phyloP scores from a whole-genome alignment of 176 grass and related monocot species.

The Poa pratensis region DNA sequence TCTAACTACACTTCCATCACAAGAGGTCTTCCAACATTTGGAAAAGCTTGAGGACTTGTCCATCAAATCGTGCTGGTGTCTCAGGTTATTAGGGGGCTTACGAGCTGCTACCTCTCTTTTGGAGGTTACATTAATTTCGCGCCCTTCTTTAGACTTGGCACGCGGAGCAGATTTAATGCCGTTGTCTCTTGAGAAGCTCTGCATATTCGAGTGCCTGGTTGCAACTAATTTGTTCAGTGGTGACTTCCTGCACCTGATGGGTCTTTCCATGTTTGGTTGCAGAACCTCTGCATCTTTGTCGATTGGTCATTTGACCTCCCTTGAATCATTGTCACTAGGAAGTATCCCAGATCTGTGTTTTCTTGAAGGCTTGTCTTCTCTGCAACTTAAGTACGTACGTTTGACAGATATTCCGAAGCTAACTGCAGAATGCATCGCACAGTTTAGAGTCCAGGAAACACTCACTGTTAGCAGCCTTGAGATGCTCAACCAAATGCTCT shows the following conservation, averaged over 20 bases:
- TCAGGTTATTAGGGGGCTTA: background rate
- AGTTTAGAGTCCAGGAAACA: background rate
- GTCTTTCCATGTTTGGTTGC: too few species aligned
- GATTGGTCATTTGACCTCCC: too few species aligned
- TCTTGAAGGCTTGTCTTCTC: too few species aligned
- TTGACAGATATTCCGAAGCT: background rate
- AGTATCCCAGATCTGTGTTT: too few species aligned
- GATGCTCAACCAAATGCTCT: constrained; percentile 7
- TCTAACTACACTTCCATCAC: constrained; percentile 10
- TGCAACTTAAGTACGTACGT: too few species aligned
- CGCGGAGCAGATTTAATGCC: background rate
- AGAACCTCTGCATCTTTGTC: too few species aligned
- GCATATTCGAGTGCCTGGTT: background rate
- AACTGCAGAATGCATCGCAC: background rate
- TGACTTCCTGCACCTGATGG: too few species aligned
- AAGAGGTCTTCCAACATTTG: background rate
- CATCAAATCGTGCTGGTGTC: background rate
- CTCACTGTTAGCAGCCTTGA: background rate
- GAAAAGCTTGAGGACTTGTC: background rate
- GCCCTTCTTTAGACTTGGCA: background rate
- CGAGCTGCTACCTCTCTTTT: background rate
- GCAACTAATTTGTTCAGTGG: background rate
- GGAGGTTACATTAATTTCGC: background rate
- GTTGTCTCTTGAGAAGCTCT: background rate
- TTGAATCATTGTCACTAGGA: too few species aligned